Base-by-base conservation (phyloP, 257 asterid species). In the Penstemon newberryi region DNA sequence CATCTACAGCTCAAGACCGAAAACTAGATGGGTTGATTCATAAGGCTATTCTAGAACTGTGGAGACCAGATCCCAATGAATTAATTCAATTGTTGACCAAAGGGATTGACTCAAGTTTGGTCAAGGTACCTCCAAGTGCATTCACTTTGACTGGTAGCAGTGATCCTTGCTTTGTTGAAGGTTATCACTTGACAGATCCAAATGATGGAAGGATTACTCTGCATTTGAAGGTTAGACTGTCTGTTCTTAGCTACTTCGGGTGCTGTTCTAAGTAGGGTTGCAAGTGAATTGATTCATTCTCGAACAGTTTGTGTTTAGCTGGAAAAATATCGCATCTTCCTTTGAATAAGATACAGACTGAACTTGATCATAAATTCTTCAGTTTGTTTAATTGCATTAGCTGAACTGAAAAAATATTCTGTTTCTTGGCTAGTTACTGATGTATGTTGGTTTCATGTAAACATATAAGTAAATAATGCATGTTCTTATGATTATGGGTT, bases 81-180 rank as follows among this genome's bases (percentile, higher is more conserved):
- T 75, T 88, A 74, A 80, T 96, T 70, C 85, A 81, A 62, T 70
- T 91, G 69, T 73, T 91, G 76, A 77, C 92, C 7, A 88, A 86
- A 81, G 92, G 92, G 77, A 69, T 80, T 12, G 87, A 81, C 73
- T 81, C 95, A 42, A 78, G 88, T 63, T 74, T 82, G 69, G 80
- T 88, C 77, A 91, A 86, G 84, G 84, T 83, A 65, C 95, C 95
- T 70, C 97, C 97, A 3, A 82, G 86, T 69, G 86, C 96, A 50
- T 73, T 76, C 74, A 80, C 97, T 57, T 79, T 91, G 89, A 80
- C 90, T 13, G 96, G 91, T 60, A 88, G 97, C 83, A 91, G 97
- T 61, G 97, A 90, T 83, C 97, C 97, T 75, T 91, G 97, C 70
- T 91, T 88, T 72, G 95, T 91, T 50, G 97, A 91, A 83, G 96